Conservation (phyloP, 306 rosid species). For the Clitoria ternatea region DNA sequence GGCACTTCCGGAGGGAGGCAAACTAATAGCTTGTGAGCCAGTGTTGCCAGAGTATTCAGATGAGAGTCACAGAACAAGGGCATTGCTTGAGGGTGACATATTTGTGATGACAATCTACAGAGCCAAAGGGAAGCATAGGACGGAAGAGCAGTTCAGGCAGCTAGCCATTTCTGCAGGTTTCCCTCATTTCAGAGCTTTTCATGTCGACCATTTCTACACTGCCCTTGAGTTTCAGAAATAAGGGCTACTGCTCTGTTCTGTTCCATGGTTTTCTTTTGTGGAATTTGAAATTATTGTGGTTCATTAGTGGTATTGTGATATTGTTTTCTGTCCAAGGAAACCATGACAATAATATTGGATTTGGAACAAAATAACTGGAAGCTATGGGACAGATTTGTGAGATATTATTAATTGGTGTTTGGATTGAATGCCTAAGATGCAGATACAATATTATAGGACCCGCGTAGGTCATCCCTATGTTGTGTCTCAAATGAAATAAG, state of each 20-base stretch:
- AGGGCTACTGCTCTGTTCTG: background rate
- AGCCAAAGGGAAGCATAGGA: slow-evolving; percentile 77
- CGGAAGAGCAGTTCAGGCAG: slow-evolving; percentile 53
- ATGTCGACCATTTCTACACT: slow-evolving; percentile 59
- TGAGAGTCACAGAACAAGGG: slow-evolving; percentile 70
- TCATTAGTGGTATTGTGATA: background rate
- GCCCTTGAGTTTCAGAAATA: slow-evolving; percentile 74
- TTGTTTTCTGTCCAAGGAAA: background rate
- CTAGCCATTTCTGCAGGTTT: slow-evolving; percentile 64
- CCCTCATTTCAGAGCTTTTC: slow-evolving; percentile 47
- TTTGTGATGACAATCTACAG: slow-evolving; percentile 83
- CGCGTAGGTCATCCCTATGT: background rate
- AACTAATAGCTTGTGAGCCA: slow-evolving; percentile 84
- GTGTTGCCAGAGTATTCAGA: slow-evolving; percentile 70
- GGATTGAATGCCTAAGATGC: background rate
- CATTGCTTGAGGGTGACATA: slow-evolving; percentile 69
- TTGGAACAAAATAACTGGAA: background rate
- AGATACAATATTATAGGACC: background rate
- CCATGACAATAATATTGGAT: too few relatives aligned
- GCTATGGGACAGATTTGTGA: background rate
- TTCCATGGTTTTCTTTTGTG: background rate
- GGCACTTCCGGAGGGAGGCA: slow-evolving; percentile 77
- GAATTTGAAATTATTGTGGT: background rate
- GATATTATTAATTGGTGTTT: background rate
- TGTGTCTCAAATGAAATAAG: background rate